Evolutionary conservation across 106 monocot genomes (phyloP), one percentile per base, ranked within the genome.

Genomic region (Dendrobium officinale): DNA sequence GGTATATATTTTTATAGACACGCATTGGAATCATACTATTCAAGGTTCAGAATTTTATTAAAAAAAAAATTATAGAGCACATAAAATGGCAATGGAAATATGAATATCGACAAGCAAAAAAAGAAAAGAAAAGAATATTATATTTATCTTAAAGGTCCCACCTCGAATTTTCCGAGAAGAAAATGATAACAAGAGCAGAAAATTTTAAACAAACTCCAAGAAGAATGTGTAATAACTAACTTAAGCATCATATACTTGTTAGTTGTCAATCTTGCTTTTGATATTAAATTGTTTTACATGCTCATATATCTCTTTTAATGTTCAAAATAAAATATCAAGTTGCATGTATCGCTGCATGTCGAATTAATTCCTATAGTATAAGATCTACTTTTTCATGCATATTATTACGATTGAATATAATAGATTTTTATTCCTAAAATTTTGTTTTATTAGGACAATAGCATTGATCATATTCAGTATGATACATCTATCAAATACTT

Each of bases 101-200:
- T 7, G 45, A 37, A 37, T 37, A 70, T 41, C 26, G 72, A 29
- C 41, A 33, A 37, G 58, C 58, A 73, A 82, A 79, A 75, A 61
- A 67, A 84, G 13, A 37, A 79, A 19, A 66, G 55, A 22, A 81
- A 41, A 22, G 67, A n/a, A 16, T 77, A 78, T 72, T 75, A 87
- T 37, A 84, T 54, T 9, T 75, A 77, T 6, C 45, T 72, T 19
- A 31, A 78, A 55, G 56, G 19, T 56, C 56, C 56, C 56, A 45
- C 6, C 9, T 18, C 18, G 11, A 56, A 56, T 8, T 56, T 56
- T 16, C 18, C 19, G 15, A 56, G 18, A 56, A 56, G 15, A 19
- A 56, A 56, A 56, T 11, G 19, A 8, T 8, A 56, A 56, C 13
- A 56, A 56, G 4, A 56, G 56, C 19, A 56, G 19, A 56, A 56